Evolutionary conservation across 352 stramenopile genomes (phyloP), one percentile per base, ranked within the genome.

Genomic region (Phytopythium delawarense): DNA sequence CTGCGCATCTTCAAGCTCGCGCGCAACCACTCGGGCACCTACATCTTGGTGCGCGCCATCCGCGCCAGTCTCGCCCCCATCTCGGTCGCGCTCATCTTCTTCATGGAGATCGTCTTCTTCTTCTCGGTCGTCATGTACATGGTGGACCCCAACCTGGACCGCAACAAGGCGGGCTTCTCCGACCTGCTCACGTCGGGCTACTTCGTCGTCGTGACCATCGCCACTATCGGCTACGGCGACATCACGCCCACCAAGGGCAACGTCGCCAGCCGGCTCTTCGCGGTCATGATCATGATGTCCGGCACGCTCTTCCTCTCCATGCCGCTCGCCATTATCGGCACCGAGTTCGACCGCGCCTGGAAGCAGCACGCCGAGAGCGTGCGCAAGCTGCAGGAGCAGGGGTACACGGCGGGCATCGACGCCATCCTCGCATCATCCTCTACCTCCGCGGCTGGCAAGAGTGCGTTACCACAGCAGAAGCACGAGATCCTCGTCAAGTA

Each of bases 251-350:
- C 81, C 0, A 88, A 89, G 28, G 80, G 80, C 39, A 92, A 92
- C 59, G 79, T 88, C 50, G 69, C 75, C 45, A 79, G 78, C 11
- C 75, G 78, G 0, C 69, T 81, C 32, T 89, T 85, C 52, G 75
- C 82, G 11, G 76, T 92, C 23, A 87, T 94, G 78, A 88, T 89
- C 57, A 94, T 94, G 63, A 88, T 94, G 78, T 88, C 82, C 25
- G 84, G 84, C 16, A 91, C 84, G 20, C 71, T 94, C 34, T 94
- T 94, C 62, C 71, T 94, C 53, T 91, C 84, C 51, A 94, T 94
- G 82, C 84, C 84, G 58, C 74, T 94, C 35, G 84, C 84, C 44
- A 94, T 94, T 78, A 91, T 94, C 64, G 84, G 84, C 46, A 94
- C 81, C 2, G 84, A 94, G 62, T 94, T 92, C 45, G 81, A 92